phyloP scores from a whole-genome alignment of 2,329 filamentous ascomycete genomes.

The Verticillium isaacii region DNA sequence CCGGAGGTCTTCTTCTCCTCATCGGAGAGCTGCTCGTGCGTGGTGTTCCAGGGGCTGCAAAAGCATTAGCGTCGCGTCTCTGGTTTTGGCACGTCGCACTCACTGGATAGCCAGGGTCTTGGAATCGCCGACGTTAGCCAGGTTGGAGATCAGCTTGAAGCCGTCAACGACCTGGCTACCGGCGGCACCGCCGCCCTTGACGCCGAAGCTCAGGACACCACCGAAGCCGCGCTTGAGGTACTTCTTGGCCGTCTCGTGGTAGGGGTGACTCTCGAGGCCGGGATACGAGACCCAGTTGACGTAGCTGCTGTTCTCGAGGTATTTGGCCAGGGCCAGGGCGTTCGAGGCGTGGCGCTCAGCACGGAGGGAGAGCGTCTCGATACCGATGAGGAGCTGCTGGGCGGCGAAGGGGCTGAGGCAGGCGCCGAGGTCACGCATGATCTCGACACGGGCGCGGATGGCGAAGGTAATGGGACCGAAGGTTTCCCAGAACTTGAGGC shows the following conservation, averaged over 20 bases:
- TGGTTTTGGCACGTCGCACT: constrained; percentile 11
- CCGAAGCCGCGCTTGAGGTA: constrained; percentile 83
- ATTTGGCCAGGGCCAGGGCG: constrained; percentile 71
- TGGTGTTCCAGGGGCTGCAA: constrained; percentile 76
- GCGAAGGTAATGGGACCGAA: constrained; percentile 81
- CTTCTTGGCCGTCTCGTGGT: constrained; percentile 76
- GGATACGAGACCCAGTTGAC: constrained; percentile 95
- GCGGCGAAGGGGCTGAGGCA: constrained; percentile 85
- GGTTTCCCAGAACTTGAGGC: constrained; percentile 89
- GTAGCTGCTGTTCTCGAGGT: constrained; percentile 77
- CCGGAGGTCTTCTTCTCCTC: constrained; percentile 77
- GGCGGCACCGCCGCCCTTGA: constrained; percentile 80
- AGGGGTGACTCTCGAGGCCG: constrained; percentile 76
- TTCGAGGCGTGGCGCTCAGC: constrained; percentile 85
- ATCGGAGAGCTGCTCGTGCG: constrained; percentile 84
- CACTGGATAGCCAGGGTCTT: constrained; percentile 89
- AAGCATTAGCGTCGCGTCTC: not conserved
- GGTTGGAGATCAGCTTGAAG: constrained; percentile 92
- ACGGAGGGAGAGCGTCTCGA: constrained; percentile 85
- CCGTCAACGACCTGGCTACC: constrained; percentile 87
- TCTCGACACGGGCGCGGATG: constrained; percentile 82
- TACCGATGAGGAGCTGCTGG: constrained; percentile 82
- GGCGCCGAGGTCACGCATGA: constrained; percentile 80
- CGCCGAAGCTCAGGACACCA: constrained; percentile 87
- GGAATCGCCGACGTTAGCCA: constrained; percentile 93